Base-by-base conservation (phyloP, 768 basidiomycete genomes). In the Coprinellus aureogranulatus region DNA sequence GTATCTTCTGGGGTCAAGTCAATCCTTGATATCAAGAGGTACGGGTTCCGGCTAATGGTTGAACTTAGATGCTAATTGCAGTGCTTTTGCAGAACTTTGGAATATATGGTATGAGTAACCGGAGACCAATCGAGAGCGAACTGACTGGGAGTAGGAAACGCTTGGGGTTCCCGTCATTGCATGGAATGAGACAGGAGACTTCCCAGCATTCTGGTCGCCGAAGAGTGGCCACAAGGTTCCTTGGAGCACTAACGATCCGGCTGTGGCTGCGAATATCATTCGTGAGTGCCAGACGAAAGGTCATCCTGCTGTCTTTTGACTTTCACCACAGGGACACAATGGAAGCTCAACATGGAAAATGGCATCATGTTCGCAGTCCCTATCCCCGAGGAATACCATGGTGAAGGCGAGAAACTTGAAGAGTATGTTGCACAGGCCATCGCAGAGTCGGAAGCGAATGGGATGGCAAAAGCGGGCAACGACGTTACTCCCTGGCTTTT, bases 401-500 rank as follows among this genome's bases (percentile, higher is more conserved):
- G 73, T 4, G 73, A 75, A n/a, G 94, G 94, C 6, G 75, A 78
- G 52, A 63, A 71, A 39, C 81, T 97, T 14, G 94, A 98, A 68
- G 67, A 77, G 42, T 86, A 87, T 0, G 89, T 98, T 8, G 87
- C 95, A 57, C 86, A 84, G 63, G 97, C 97, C 6, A 81, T 99
- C 4, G 67, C 69, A 14, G 96, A 99, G 72, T 89, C 91, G 3
- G 87, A 91, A 60, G 80, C 82, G 57, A 88, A 87, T 61, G 93
- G 94, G 2, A 75, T 96, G 46, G 88, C 82, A 65, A 84, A 77
- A 63, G 76, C 79, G 18, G 97, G 97, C 2, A 98, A 97, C 64
- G 90, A 93, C 59, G 94, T 83, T 5, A 99, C 97, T 1, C 97
- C 97, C 6, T 98, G 96, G 96, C 76, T 99, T 10, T 76, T 99